These are phyloP conservation scores for Aspergillus calidoustus DNA, from an alignment of 2,329 filamentous ascomycete genomes.

Conservation along the genomic window DNA sequence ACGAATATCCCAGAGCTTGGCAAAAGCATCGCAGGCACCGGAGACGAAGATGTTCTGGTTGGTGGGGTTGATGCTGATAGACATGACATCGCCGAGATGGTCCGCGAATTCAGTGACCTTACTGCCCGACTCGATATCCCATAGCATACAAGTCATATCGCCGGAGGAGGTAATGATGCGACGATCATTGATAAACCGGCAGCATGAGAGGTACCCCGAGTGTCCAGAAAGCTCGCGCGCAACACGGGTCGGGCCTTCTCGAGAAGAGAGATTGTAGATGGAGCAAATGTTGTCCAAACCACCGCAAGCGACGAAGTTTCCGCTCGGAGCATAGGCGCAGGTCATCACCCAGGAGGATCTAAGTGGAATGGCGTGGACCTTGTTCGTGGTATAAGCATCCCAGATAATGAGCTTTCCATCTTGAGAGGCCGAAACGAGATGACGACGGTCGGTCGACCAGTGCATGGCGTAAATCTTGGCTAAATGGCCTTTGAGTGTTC, in stretches of 20 bases:
- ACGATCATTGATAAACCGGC: constrained; percentile 97
- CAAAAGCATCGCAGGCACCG: constrained; percentile 98
- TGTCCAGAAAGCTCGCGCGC: constrained; percentile 95
- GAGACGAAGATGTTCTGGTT: constrained; percentile 99
- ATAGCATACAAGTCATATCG: constrained; percentile 99
- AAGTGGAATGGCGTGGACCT: constrained; percentile 96
- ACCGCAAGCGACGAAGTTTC: constrained; percentile 98
- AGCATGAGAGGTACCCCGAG: constrained; percentile 96
- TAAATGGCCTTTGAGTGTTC: constrained; percentile 94
- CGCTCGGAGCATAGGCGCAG: constrained; percentile 96
- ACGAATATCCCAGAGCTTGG: constrained; percentile 98
- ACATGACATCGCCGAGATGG: constrained; percentile 98
- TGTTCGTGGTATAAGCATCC: constrained; percentile 99
- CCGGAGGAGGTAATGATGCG: constrained; percentile 97
- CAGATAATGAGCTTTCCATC: constrained; percentile 99
- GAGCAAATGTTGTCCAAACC: constrained; percentile 99
- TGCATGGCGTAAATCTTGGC: constrained; percentile 99
- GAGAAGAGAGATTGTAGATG: constrained; percentile 97
- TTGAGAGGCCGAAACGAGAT: constrained; percentile 96
- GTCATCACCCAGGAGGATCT: constrained; percentile 99
- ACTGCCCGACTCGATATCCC: constrained; percentile 97
- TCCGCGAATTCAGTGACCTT: constrained; percentile 98
- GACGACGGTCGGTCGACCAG: constrained; percentile 97
- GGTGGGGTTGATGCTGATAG: constrained; percentile 98
- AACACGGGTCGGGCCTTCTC: constrained; percentile 95